phyloP scores from a whole-genome alignment of 2,329 filamentous ascomycete genomes.

The Curvularia sp. region DNA sequence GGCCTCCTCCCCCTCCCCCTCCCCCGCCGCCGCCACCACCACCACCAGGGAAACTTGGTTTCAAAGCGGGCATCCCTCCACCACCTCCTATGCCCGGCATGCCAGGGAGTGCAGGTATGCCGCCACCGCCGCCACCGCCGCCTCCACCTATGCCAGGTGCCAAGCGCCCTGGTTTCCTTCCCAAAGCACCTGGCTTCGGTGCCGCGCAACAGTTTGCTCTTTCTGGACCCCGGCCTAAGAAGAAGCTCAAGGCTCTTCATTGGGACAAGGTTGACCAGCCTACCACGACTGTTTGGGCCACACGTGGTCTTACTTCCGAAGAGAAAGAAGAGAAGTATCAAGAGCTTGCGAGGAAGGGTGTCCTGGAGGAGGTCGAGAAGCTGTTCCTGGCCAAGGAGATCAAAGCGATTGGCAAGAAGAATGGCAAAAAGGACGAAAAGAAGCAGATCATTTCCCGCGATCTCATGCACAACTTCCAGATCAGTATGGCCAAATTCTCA shows the following conservation, averaged over 20 bases:
- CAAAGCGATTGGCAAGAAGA: conserved; percentile 77
- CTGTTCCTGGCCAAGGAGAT: conserved; percentile 97
- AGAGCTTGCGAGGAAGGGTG: conserved; percentile 91
- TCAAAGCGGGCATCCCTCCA: conserved; percentile 53
- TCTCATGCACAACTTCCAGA: conserved; percentile 65
- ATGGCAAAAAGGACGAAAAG: conserved; percentile 87
- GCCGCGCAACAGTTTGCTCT: conserved; percentile 69
- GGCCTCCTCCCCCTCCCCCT: conserved; percentile 56
- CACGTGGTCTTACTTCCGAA: conserved; percentile 82
- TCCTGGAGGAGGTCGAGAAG: conserved; percentile 96
- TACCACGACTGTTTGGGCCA: conserved; percentile 90
- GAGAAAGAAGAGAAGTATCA: conserved; percentile 95
- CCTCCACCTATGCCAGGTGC: conserved; percentile 68
- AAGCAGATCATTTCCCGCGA: conserved; percentile 95
- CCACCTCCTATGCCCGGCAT: conserved; percentile 61
- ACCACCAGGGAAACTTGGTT: conserved; percentile 56
- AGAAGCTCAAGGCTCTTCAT: conserved; percentile 98
- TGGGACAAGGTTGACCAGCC: conserved; percentile 98
- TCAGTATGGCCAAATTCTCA: conserved; percentile 94
- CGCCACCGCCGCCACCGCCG: conserved; percentile 62
- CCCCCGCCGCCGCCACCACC: conserved; percentile 59
- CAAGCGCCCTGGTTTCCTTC: conserved; percentile 74
- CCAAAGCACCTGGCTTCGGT: conserved; percentile 63
- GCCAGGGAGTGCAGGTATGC: conserved; percentile 56
- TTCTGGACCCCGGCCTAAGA: conserved; percentile 88